Conservation (phyloP, 1,139 yeast genomes). For the Nadsonia starkeyi-henricii region DNA sequence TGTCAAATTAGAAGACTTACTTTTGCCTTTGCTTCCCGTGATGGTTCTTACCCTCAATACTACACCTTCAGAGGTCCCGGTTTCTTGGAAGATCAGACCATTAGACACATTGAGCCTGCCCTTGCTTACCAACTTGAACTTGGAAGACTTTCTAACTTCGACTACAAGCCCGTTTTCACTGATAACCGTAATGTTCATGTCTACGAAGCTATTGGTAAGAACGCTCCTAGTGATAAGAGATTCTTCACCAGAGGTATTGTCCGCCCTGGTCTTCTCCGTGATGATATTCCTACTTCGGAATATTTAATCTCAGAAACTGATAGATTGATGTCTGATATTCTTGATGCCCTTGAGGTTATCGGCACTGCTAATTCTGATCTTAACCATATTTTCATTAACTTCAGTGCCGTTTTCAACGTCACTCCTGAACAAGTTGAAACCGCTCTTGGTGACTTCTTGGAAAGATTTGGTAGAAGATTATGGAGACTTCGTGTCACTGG, state of each 20-base stretch:
- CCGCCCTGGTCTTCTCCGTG: slow-evolving; percentile 88
- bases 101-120: slow-evolving; percentile 97
- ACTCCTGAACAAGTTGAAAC: slow-evolving; percentile 93
- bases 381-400: slow-evolving; percentile 92
- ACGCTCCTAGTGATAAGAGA: slow-evolving; percentile 84
- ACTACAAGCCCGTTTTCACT: slow-evolving; percentile 87
- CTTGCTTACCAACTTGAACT: slow-evolving; percentile 93
- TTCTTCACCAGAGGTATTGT: slow-evolving; percentile 95
- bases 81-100: slow-evolving; percentile 62
- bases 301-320: slow-evolving; percentile 93
- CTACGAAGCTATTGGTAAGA: slow-evolving; percentile 91
- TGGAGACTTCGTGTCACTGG: slow-evolving; percentile 96
- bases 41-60: slow-evolving; percentile 86
- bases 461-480: slow-evolving; percentile 90
- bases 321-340: slow-evolving; percentile 85
- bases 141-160: slow-evolving; percentile 85
- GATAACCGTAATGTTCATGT: slow-evolving; percentile 96
- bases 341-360: slow-evolving; percentile 86
- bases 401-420: slow-evolving; percentile 86
- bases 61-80: slow-evolving; percentile 88
- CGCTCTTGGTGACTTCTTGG: slow-evolving; percentile 94
- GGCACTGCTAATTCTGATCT: slow-evolving; percentile 92
- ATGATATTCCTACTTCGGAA: slow-evolving; percentile 83
- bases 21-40: slow-evolving; percentile 68
- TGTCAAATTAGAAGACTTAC: slow-evolving; percentile 84